Percentiles rank a stretch among this genome's conserved stretches.
phyloP scores from a whole-genome alignment of 2,329 filamentous ascomycete species.

The Boeremia lycopersici region DNA sequence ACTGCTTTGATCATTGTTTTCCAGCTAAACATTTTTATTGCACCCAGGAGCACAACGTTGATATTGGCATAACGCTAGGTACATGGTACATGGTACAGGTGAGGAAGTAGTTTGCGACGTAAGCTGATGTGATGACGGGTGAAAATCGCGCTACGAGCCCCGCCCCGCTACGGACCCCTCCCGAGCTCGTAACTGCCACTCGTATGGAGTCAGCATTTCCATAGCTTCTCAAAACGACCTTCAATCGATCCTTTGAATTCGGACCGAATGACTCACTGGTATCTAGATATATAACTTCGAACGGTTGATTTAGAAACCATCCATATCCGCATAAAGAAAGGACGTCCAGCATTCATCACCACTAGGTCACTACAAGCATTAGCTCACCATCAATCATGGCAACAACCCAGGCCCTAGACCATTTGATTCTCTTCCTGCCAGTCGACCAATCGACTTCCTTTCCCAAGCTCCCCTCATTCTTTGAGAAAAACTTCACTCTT shows the following conservation, averaged over 20 bases:
- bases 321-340: no score
- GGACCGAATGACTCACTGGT: conserved; percentile 3
- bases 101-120: conserved; percentile 7
- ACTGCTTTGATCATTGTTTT: no score
- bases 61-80: no score
- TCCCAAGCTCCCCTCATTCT: conserved; percentile 50
- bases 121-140: conserved; percentile 3
- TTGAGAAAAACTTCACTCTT: conserved; percentile 63
- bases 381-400: background rate
- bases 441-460: conserved; percentile 56
- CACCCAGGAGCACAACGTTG: no score
- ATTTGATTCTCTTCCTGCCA: conserved; percentile 68
- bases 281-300: background rate
- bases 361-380: background rate
- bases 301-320: background rate
- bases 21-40: no score
- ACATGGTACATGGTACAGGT: no score
- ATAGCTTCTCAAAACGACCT: background rate
- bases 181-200: conserved; percentile 2
- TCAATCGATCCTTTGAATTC: background rate
- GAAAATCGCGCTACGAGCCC: conserved; percentile 5
- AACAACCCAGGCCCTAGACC: conserved; percentile 57
- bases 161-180: conserved; percentile 5
- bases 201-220: background rate
- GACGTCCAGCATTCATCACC: no score